A percentile compares a stretch with the other conserved stretches of the same genome.
Evolutionary conservation across 2,329 filamentous ascomycete genomes (phyloP).

Genomic region (Phaeosphaeria sp.): DNA sequence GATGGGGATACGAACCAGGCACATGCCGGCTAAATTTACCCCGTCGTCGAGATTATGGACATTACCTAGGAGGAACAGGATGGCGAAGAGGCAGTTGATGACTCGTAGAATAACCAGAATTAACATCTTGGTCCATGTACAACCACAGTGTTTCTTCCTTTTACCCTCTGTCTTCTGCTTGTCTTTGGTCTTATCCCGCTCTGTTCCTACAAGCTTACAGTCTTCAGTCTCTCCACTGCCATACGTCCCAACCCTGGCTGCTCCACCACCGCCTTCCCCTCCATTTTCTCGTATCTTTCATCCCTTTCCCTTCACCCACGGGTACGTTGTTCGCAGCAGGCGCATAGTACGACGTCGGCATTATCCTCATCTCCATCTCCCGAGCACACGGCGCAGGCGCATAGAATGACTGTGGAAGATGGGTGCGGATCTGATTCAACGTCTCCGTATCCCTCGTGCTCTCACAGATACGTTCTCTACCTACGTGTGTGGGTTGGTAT

Average conservation of each 20-base stretch:
- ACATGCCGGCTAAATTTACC: neutral
- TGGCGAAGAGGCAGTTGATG: neutral
- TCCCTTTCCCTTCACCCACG: neutral
- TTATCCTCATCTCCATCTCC: neutral
- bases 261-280: too few species aligned
- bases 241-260: too few species aligned
- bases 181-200: neutral
- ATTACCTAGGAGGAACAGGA: too few species aligned
- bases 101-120: neutral
- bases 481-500: neutral
- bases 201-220: too few species aligned
- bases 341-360: neutral
- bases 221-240: neutral
- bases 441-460: neutral
- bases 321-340: neutral
- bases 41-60: too few species aligned
- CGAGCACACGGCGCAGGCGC: too few species aligned
- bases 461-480: neutral
- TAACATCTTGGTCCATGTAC: neutral
- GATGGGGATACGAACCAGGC: neutral
- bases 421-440: neutral
- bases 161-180: neutral
- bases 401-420: neutral
- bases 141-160: neutral
- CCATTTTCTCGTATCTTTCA: too few species aligned